Base-by-base conservation (phyloP, 352 stramenopile genomes). In the Phytophthora fragariaefolia region DNA sequence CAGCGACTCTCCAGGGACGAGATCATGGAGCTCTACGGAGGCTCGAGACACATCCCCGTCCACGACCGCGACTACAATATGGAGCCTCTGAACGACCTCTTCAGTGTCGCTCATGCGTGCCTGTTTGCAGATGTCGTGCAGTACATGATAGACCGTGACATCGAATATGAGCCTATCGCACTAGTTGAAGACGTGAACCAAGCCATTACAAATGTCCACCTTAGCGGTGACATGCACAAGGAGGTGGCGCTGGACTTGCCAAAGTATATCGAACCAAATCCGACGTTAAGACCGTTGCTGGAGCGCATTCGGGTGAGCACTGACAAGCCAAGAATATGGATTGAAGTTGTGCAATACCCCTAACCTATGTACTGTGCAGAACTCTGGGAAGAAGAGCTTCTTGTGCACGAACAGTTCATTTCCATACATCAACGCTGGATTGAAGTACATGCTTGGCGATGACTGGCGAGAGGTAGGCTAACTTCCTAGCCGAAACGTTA, bases 321-420 rank as follows among this genome's bases (percentile, higher is more conserved):
- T 17, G 20, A 7, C 10, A 13, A 4, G 23, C n/a, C 30, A 36
- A 15, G 30, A 36, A 12, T 7, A 36, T 7, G 30, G 8, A 15
- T 36, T 36, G 8, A 36, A 36, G 4, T 36, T 36, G 30, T 36
- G 30, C 8, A 1, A 15, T 15, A 42, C 12, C 6, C n/a, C 3
- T 3, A 9, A 8, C 3, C 13, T 26, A 12, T 6, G 23, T 24
- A 28, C 47, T 9, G 28, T 42, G 13, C 83, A 97, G 76, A 58
- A 80, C 40, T 85, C 85, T 17, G 91, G 90, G 9, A 98, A 98
- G 73, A 87, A 96, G 55, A 84, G 95, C 24, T 98, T 98, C 61
- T 79, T 98, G 74, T 94, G 94, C 73, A 93, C 89, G 26, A 98
- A 98, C 75, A 98, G 91, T 22, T 94, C 92, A 15, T 98, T 97